These are phyloP conservation scores for Puya raimondii DNA, from an alignment of 176 grass and related monocot species.

Conservation along the genomic window DNA sequence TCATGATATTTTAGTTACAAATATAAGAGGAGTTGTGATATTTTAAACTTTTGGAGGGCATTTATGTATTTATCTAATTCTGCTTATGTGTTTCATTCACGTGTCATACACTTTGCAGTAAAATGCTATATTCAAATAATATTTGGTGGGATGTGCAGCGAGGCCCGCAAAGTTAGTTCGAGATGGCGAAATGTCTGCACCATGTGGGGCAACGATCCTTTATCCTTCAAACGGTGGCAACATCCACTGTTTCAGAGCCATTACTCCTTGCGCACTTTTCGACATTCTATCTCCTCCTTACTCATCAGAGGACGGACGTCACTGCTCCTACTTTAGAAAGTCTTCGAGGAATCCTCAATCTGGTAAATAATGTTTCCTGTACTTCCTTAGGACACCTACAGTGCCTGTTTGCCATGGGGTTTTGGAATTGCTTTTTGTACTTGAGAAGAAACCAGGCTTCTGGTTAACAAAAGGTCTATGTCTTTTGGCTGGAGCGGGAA, in stretches of 20 bases:
- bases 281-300: conserved; percentile 94
- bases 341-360: conserved; percentile 34
- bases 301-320: conserved; percentile 60
- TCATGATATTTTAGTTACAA: too few species aligned
- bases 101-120: too few species aligned
- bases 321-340: conserved; percentile 85
- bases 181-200: conserved; percentile 70
- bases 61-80: too few species aligned
- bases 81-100: too few species aligned
- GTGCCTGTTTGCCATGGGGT: not conserved
- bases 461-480: too few species aligned
- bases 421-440: too few species aligned
- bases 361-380: conserved; percentile 31
- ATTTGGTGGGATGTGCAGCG: conserved; percentile 15
- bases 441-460: too few species aligned
- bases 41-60: too few species aligned
- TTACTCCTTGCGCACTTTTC: conserved; percentile 91
- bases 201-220: conserved; percentile 71
- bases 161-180: conserved; percentile 67
- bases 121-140: not conserved
- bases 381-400: not conserved
- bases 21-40: too few species aligned
- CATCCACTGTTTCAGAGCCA: conserved; percentile 89
- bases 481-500: too few species aligned
- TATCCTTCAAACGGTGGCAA: conserved; percentile 78